Conservation (phyloP, 2,329 filamentous ascomycete genomes). For the Apiospora kogelbergensis region DNA sequence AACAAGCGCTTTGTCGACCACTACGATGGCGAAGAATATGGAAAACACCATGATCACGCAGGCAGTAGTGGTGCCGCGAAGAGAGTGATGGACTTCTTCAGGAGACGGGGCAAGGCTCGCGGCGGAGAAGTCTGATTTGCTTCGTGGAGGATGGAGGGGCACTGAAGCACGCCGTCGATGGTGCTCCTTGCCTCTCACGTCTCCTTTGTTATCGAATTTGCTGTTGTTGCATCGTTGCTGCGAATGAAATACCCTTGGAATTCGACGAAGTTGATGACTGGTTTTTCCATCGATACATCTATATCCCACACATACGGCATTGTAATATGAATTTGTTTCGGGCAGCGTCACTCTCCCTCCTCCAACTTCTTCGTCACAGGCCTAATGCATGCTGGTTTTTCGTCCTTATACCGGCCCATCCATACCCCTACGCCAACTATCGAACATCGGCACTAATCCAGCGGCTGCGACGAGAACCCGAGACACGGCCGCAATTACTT, state of each 20-base stretch:
- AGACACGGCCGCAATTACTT: slow-evolving; percentile 5
- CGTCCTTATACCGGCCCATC: background rate
- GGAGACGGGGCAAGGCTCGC: slow-evolving; percentile 77
- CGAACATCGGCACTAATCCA: background rate
- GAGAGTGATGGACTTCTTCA: slow-evolving; percentile 98
- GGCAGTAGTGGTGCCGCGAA: slow-evolving; percentile 86
- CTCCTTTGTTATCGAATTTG: slow-evolving; percentile 1
- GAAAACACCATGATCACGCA: slow-evolving; percentile 60
- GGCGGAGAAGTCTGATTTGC: slow-evolving; percentile 46
- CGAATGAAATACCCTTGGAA: slow-evolving; percentile 7
- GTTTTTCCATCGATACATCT: slow-evolving; percentile 3
- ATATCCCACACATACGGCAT: slow-evolving; percentile 7
- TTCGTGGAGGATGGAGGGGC: background rate
- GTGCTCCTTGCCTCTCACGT: background rate
- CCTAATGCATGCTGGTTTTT: slow-evolving; percentile 11
- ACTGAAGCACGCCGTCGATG: slow-evolving; percentile 1
- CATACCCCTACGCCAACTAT: background rate
- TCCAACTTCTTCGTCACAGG: background rate
- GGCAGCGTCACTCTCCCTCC: background rate
- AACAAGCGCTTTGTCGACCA: slow-evolving; percentile 86
- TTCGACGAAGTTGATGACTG: slow-evolving; percentile 6
- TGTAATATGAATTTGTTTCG: slow-evolving; percentile 6
- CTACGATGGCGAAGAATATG: slow-evolving; percentile 73
- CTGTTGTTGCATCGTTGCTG: slow-evolving; percentile 1
- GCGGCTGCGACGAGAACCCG: background rate